These are phyloP conservation scores for Francoa sonchifolia DNA, from an alignment of 441 rosid species.

Conservation along the genomic window DNA sequence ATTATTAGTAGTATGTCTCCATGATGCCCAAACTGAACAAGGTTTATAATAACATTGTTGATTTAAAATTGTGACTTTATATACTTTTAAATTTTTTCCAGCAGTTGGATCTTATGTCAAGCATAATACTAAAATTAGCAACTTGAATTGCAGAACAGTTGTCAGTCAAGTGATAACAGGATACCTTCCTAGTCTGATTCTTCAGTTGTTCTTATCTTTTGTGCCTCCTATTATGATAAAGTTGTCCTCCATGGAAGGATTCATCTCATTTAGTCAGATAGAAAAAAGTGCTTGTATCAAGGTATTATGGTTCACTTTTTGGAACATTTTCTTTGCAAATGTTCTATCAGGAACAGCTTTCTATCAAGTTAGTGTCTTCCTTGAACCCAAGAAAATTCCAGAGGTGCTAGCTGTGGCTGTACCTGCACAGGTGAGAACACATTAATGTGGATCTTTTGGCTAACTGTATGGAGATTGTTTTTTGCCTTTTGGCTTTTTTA, in stretches of 20 bases:
- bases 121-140: constrained; percentile 9
- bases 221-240: constrained; percentile 66
- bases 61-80: background rate
- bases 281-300: constrained; percentile 73
- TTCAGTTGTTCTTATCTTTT: constrained; percentile 40
- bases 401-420: constrained; percentile 61
- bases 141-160: constrained; percentile 40
- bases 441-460: too few species aligned
- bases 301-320: constrained; percentile 52
- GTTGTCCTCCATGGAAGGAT: constrained; percentile 74
- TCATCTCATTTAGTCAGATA: constrained; percentile 52
- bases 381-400: constrained; percentile 72
- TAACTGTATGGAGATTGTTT: too few species aligned
- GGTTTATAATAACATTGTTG: background rate
- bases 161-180: constrained; percentile 76
- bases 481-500: too few species aligned
- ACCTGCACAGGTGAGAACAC: constrained; percentile 64
- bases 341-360: constrained; percentile 77
- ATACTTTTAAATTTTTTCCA: background rate
- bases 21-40: too few species aligned
- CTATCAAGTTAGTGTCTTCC: constrained; percentile 41
- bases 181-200: constrained; percentile 83
- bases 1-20: too few species aligned
- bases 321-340: constrained; percentile 85
- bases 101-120: constrained; percentile 2